These are phyloP conservation scores for Neonectria hederae DNA, from an alignment of 2,329 filamentous ascomycete genomes.

Conservation along the genomic window DNA sequence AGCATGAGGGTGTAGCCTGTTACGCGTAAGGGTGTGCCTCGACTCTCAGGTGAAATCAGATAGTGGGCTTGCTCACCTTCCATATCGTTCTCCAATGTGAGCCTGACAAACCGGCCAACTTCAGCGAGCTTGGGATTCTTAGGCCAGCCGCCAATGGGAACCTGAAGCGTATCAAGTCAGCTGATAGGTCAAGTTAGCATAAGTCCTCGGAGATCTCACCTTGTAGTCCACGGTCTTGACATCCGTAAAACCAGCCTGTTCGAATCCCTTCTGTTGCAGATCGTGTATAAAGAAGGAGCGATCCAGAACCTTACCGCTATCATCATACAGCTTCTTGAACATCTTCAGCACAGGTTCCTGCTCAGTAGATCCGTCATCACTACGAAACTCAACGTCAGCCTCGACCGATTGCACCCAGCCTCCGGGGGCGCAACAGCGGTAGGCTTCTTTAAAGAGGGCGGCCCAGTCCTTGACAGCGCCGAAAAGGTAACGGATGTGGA, in stretches of 20 bases:
- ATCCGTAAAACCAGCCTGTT: constrained; percentile 29
- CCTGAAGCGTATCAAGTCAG: constrained; percentile 3
- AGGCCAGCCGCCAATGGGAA: constrained; percentile 31
- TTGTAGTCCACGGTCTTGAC: constrained; percentile 34
- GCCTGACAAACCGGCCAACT: constrained; percentile 24
- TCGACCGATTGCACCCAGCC: constrained; percentile 34
- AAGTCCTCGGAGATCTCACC: neutral
- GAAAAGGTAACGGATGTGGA: constrained; percentile 33
- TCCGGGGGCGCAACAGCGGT: constrained; percentile 28
- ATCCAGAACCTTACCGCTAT: constrained; percentile 20
- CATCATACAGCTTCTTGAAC: constrained; percentile 24
- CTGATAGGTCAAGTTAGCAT: too few species aligned
- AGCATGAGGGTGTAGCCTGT: constrained; percentile 19
- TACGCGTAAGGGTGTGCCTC: neutral
- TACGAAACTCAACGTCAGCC: constrained; percentile 18
- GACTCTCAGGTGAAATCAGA: neutral
- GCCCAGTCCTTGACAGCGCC: constrained; percentile 31
- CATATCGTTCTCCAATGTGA: constrained; percentile 33
- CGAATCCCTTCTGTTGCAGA: constrained; percentile 21
- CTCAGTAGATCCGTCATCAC: constrained; percentile 29
- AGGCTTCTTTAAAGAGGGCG: constrained; percentile 25
- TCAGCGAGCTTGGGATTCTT: constrained; percentile 27
- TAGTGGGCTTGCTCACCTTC: constrained; percentile 23
- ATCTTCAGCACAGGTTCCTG: constrained; percentile 10
- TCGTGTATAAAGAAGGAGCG: constrained; percentile 26